Base-by-base conservation (phyloP, 108 stramenopile genomes). In the Discostella stelligeroides region DNA sequence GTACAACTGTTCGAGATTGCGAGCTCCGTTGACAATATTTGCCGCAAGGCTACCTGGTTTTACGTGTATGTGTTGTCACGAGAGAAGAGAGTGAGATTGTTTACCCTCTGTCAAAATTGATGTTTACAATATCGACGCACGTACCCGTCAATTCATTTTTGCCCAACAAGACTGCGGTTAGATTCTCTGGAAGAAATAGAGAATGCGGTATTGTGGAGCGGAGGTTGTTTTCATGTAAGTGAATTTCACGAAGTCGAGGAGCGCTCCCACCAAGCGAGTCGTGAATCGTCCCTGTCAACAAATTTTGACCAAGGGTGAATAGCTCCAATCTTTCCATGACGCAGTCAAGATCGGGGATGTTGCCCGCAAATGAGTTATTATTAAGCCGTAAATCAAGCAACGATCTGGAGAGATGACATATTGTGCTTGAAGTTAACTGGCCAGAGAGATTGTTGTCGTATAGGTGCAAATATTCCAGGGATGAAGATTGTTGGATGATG, bases 401-500 rank as follows among this genome's bases (percentile, higher is more conserved):
- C 30, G 47, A 56, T 10, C 13, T 43, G 14, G 54, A 55, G 25
- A 40, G 62, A 28, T 51, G n/a, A 56, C 71, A 72, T 40, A 72
- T 53, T 1, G 65, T 11, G 15, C 55, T 54, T 17, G 64, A n/a
- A 20, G 85, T 78, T 25, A 92, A 66, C 0, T 75, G 80, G 13
- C 90, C 90, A 20, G 76, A 59, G 38, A 92, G 60, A 5, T 60
- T 60, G 53, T 88, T 92, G 51, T 87, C 81, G 47, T 85, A 72
- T 34, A 91, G 27, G 47, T 72, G 82, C 25, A 91, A 70, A 64
- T 82, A 82, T 47, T 69, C 58, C 41, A 88, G 46, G 38, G 69
- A 40, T 13, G 75, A 15, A 15, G 81, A 63, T 38, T 62, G 50
- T 4, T 71, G 60, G 63, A 76, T 30, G 9, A 54, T 54, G 55